These are phyloP conservation scores for Lepidopterella palustris DNA, from an alignment of 495 filamentous ascomycete species.

Conservation along the genomic window DNA sequence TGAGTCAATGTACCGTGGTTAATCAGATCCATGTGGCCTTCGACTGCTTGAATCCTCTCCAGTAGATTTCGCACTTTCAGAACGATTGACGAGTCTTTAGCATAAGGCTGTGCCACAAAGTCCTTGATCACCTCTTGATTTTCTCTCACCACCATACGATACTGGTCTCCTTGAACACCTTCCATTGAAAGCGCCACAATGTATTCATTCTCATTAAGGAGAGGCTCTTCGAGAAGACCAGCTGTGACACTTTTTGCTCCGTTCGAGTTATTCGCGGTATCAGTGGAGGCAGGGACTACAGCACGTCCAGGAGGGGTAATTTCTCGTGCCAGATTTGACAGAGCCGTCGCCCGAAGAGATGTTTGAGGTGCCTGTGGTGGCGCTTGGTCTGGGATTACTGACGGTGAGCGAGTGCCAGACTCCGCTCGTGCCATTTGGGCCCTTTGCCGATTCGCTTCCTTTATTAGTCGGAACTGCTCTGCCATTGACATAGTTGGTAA, in stretches of 20 bases:
- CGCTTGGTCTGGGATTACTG: background rate
- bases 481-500: background rate
- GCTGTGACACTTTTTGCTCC: background rate
- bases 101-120: background rate
- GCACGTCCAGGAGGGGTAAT: background rate
- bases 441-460: background rate
- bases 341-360: background rate
- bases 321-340: background rate
- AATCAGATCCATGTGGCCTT: slow-evolving; percentile 18
- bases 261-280: background rate
- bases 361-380: slow-evolving; percentile 1
- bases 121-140: background rate
- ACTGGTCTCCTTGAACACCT: background rate
- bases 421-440: background rate
- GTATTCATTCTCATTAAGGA: background rate
- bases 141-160: background rate
- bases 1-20: background rate
- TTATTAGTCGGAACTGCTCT: background rate
- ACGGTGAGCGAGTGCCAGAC: slow-evolving; percentile 1
- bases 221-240: background rate
- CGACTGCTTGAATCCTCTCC: slow-evolving; percentile 7
- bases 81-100: background rate
- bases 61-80: background rate
- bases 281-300: background rate
- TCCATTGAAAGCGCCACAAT: background rate